phyloP scores from a whole-genome alignment of 2,329 filamentous ascomycete species.

The Exophiala spinifera region DNA sequence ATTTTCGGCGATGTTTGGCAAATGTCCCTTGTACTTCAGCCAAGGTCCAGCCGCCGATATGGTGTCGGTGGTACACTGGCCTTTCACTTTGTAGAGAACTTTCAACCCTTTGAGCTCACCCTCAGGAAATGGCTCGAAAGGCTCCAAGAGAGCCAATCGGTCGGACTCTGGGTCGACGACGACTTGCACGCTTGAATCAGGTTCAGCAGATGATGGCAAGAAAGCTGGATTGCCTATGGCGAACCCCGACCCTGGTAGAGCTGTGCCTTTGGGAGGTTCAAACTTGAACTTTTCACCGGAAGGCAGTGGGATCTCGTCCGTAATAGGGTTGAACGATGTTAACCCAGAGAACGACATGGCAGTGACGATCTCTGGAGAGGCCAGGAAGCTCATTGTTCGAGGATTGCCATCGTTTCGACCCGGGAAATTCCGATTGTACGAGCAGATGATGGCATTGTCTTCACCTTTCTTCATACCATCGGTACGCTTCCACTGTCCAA shows the following conservation, averaged over 20 bases:
- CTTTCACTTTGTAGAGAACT: conserved; percentile 92
- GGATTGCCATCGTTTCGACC: conserved; percentile 96
- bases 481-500: conserved; percentile 87
- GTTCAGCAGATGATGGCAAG: conserved; percentile 66
- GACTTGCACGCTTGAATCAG: conserved; percentile 68
- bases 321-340: conserved; percentile 95
- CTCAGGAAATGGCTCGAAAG: conserved; percentile 78
- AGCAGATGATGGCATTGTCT: conserved; percentile 89
- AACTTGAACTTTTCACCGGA: conserved; percentile 83
- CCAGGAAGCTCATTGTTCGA: conserved; percentile 97
- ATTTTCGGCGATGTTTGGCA: conserved; percentile 96
- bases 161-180: conserved; percentile 83
- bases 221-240: conserved; percentile 73
- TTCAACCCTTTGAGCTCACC: conserved; percentile 72
- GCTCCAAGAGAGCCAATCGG: conserved; percentile 85
- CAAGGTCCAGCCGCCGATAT: conserved; percentile 96
- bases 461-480: conserved; percentile 83
- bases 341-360: conserved; percentile 90
- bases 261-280: conserved; percentile 63
- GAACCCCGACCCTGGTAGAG: conserved; percentile 70
- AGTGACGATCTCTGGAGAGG: conserved; percentile 93
- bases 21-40: conserved; percentile 99
- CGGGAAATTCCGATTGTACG: conserved; percentile 98
- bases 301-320: conserved; percentile 75
- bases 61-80: conserved; percentile 98